A percentile compares a stretch with the other conserved stretches of the same genome.
Evolutionary conservation across 73 alveolate species (phyloP).

Genomic region (Urostyla sp.): DNA sequence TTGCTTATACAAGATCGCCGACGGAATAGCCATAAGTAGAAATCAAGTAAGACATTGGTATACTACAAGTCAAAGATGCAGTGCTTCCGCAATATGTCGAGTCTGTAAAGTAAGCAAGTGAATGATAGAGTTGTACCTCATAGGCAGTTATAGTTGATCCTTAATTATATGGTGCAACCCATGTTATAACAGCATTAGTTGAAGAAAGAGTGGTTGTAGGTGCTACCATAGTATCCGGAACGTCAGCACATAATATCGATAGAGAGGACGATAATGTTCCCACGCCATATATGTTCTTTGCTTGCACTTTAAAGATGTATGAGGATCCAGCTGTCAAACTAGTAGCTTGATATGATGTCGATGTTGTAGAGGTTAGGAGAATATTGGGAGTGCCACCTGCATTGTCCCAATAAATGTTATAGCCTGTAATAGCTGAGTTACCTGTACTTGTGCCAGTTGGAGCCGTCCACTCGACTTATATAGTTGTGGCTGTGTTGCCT

Average conservation of each 20-base stretch:
- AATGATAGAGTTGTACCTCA: not conserved
- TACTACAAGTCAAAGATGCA: slow-evolving; percentile 12
- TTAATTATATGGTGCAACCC: slow-evolving; percentile 44
- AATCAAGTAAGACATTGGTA: slow-evolving; percentile 49
- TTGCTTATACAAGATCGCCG: slow-evolving; percentile 4
- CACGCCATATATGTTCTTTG: slow-evolving; percentile 61
- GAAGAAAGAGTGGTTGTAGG: slow-evolving; percentile 18
- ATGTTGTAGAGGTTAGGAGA: not conserved
- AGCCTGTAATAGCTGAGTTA: slow-evolving; percentile 36
- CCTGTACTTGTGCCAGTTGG: slow-evolving; percentile 50
- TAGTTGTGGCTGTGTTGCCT: not conserved
- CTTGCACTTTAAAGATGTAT: slow-evolving; percentile 49
- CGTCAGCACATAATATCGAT: not conserved
- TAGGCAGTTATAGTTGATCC: slow-evolving; percentile 47
- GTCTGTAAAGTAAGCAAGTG: not conserved
- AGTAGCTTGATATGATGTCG: slow-evolving; percentile 7
- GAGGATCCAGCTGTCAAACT: slow-evolving; percentile 40
- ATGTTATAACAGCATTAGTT: not conserved
- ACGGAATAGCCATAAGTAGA: not conserved
- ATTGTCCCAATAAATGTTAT: slow-evolving; percentile 41
- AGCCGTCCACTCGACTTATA: slow-evolving; percentile 38
- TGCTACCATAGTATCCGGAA: slow-evolving; percentile 31
- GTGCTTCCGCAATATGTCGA: slow-evolving; percentile 41
- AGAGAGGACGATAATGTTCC: slow-evolving; percentile 35
- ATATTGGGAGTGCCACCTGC: not conserved